Evolutionary conservation across 2,329 filamentous ascomycete genomes (phyloP), one percentile per base, ranked within the genome.

Genomic region (Aspergillus luchuensis): DNA sequence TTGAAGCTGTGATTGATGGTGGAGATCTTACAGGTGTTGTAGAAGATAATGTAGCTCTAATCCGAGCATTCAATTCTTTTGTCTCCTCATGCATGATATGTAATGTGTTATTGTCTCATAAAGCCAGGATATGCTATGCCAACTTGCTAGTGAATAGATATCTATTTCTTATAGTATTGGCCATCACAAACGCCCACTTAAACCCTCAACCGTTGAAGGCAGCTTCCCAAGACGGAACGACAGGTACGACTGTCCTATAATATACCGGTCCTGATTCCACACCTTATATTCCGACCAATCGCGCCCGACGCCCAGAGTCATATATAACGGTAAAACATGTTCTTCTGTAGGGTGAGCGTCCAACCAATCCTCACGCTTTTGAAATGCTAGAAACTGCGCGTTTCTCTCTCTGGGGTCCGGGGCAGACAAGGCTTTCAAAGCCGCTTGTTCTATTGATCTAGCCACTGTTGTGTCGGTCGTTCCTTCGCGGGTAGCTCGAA

Each of bases 251-350:
- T 45, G 71, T n/a, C 70, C 70, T 8, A 68, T 54, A 36, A 71
- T 66, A 36, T 71, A 73, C 33, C 75, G 64, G 10, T 71, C 69
- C 65, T 54, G 55, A 8, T 66, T 49, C 52, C 71, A 74, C 15
- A 55, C 48, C 10, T 55, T 45, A 17, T 33, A 19, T 5, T 21
- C 17, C 2, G 10, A 15, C 51, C 15, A 56, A 4, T 51, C 17
- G 30, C 43, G 48, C 30, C 52, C 52, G 8, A 30, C 52, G 0
- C 52, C 52, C 38, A 55, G 17, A 7, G 52, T 55, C 38, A 55
- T 39, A 33, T 55, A 55, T 5, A 55, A 33, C 8, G 52, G 52
- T n/a, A 55, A 5, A 28, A 55, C 52, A 55, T 55, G 52, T 19
- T 55, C 52, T 39, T 43, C 52, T 1, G 52, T 55, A 2, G 52